Evolutionary conservation across 352 stramenopile species (phyloP), one percentile per base, ranked within the genome.

Genomic region (Pythium aphanidermatum): DNA sequence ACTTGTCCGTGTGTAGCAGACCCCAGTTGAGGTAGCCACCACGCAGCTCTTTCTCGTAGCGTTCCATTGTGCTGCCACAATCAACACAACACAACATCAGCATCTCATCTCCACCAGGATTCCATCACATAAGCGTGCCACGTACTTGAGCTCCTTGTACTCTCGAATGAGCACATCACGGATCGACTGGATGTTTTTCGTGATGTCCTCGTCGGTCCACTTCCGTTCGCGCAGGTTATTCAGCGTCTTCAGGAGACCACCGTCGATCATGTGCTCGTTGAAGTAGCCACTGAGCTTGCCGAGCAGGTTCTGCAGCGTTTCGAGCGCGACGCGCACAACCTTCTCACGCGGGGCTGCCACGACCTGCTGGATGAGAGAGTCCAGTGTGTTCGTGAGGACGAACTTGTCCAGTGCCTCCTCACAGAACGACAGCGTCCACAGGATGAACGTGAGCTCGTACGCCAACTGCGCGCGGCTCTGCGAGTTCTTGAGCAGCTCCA

Each of bases 1-100:
- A 99, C 46, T 97, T 97, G 64, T 98, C 95, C 29, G 93, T 98
- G 70, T 99, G 96, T 14, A 96, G 75, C 24, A 97, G 75, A 23
- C 96, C 95, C 96, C 96, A 99, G 67, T 96, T 86, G 5, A 99
- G 60, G 33, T 89, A 75, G 10, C 95, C 95, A 23, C 90, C 97
- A 49, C 93, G 84, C 8, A 98, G 70, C 64, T 99, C 93, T 60
- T 96, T 97, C 55, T 96, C 88, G 61, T 98, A 98, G 9, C 95
- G 85, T 61, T 98, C 95, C 86, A 96, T 98, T 25, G 93, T 96
- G 48, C 82, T 97, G 61, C 33, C 48, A 13, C 38, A 1, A 19
- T 43, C 13, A 16, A 11, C 13, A 45, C 8, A 11, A 46, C 27
- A 40, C 19, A 12, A 16, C 10, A 31, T 30, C 13, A 45, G 12